Conservation (phyloP, 805 yeast genomes). For the Lachancea dasiensis region DNA sequence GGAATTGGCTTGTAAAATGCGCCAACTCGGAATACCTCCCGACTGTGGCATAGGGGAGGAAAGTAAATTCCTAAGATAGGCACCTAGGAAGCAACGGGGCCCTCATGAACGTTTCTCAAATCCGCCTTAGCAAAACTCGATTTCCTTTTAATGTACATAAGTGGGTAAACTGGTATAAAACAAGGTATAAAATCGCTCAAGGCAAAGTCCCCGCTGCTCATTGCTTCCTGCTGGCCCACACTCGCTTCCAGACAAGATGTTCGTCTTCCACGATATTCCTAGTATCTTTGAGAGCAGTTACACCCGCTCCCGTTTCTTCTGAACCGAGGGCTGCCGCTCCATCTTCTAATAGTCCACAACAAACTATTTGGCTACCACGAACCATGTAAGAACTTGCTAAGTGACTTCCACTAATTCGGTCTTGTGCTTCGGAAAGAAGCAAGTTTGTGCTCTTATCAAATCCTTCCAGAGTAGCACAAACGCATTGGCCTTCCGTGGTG, state of each 20-base stretch:
- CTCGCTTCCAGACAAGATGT: conserved; percentile 28
- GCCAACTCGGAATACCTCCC: conserved; percentile 57
- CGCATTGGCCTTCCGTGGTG: conserved; percentile 51
- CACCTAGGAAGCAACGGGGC: too few species aligned
- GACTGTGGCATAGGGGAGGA: conserved; percentile 34
- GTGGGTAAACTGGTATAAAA: neutral
- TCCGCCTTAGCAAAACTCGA: neutral
- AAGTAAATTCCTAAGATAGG: conserved; percentile 18
- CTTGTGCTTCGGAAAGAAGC: conserved; percentile 45
- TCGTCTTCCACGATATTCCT: conserved; percentile 22
- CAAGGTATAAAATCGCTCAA: neutral
- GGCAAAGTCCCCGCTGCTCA: conserved; percentile 1
- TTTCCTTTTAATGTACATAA: conserved; percentile 2
- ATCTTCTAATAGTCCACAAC: conserved; percentile 25
- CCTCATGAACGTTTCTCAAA: too few species aligned
- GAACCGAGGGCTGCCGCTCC: conserved; percentile 15
- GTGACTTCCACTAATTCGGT: conserved; percentile 38
- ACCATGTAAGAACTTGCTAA: conserved; percentile 17
- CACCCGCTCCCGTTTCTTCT: conserved; percentile 1
- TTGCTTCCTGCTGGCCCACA: conserved; percentile 12
- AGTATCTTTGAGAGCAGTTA: conserved; percentile 20
- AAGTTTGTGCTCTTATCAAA: conserved; percentile 62
- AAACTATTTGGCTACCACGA: conserved; percentile 31
- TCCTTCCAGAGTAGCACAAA: conserved; percentile 47
- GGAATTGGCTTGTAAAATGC: conserved; percentile 81